Base-by-base conservation (phyloP, 1,284 basidiomycete species). In the Volvariella volvacea region DNA sequence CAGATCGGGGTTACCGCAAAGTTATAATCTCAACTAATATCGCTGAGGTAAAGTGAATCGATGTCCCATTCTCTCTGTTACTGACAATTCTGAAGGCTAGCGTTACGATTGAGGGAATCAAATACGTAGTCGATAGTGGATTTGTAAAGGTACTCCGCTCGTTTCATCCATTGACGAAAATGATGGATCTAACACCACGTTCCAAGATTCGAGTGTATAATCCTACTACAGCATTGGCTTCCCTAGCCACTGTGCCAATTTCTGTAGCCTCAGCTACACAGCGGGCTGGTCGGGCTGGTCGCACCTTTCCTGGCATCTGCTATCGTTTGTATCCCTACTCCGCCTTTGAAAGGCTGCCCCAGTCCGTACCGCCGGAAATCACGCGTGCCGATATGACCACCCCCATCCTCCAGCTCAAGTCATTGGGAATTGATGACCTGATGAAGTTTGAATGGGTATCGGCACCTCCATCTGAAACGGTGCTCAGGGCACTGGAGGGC, bases 361-460 rank as follows among this genome's bases (percentile, higher is more conserved):
- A 68, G 1, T 78, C 80, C 0, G 92, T 92, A 0, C 76, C 86
- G 2, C 91, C 95, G 0, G 95, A 99, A 66, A 83, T 99, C 38
- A 86, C 84, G 6, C 80, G 94, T 25, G 83, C 83, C 9, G 94
- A 98, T 55, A 75, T 99, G 59, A 85, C 85, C 1, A 85, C 87
- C 2, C 87, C 91, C 3, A 82, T 98, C 31, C 68, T 99, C 12
- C 92, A 96, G 60, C 76, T 99, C 42, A 98, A 98, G 60, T 87
- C 89, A 0, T 72, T 99, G 12, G 95, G 96, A 4, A 88, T 97
- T 41, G 89, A 98, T 52, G 92, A 99, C 62, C 62, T 99, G n/a
- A 86, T 88, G 82, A 88, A 84, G 58, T 96, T 99, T 59, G 92
- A 96, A 56, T 99, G 92, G 82, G 77, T 98, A 41, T 85, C 86